Evolutionary conservation across 1,284 basidiomycete genomes (phyloP), one percentile per base, ranked within the genome.

Genomic region (Sanguinoderma infundibulare): DNA sequence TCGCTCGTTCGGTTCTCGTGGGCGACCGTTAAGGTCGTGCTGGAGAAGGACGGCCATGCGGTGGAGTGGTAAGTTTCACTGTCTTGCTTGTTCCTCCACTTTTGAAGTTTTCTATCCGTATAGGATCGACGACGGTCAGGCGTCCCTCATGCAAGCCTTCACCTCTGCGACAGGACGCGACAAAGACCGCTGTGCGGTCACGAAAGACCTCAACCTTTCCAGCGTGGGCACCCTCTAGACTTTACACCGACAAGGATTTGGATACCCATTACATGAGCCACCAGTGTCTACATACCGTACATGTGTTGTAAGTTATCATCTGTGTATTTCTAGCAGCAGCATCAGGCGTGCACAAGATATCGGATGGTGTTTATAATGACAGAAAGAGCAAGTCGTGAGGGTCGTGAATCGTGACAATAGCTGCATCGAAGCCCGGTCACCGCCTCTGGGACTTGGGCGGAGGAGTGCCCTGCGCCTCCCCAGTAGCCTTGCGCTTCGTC

Each of bases 1-100:
- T 91, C 88, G 12, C 79, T 98, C 49, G 96, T 90, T 5, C 87
- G 98, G 14, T 99, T 99, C 78, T 96, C 94, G 7, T 99, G 97
- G 97, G 90, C 92, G 0, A 98, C 97, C 0, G 87, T 96, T 63
- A 97, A 96, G 72, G 87, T 95, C 1, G 76, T 91, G 7, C 78
- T 99, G 15, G 95, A 98, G 47, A 94, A 94, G 70, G 79, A 88
- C 49, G 94, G 83, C 0, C 87, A 94, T 70, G 71, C 80, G 5
- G 88, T 94, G 28, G 86, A 90, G 78, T 98, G 96, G 96, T 94
- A 56, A 36, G 85, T 70, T 22, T 10, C 20, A 35, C 8, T 8
- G 14, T 5, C 20, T 2, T 20, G 8, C 7, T 22, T 10, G 10
- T 35, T 36, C 12, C 34, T 24, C 7, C 10, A 2, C 32, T 5